Percentiles rank a stretch among this genome's conserved stretches.
phyloP scores from a whole-genome alignment of 176 grass and related monocot species.

The Chloris gayana region DNA sequence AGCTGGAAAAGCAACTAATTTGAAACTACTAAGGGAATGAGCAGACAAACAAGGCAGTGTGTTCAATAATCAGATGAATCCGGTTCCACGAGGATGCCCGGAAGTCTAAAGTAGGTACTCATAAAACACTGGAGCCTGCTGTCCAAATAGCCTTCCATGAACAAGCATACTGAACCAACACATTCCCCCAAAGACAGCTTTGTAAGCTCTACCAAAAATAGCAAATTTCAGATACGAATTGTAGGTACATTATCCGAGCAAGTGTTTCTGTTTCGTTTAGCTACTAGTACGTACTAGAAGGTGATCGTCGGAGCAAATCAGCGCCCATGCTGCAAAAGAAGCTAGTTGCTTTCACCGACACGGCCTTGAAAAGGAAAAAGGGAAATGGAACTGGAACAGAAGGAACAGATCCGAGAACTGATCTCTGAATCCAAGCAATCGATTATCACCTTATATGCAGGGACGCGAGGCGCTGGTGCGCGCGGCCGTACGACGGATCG shows the following conservation, averaged over 20 bases:
- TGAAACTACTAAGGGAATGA: constrained; percentile 5
- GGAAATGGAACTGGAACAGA: neutral
- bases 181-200: constrained; percentile 16
- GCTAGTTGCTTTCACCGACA: constrained; percentile 1
- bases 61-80: constrained; percentile 36
- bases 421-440: constrained; percentile 3
- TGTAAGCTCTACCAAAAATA: constrained; percentile 45
- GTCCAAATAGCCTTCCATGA: constrained; percentile 16
- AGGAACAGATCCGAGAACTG: constrained; percentile 36
- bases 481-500: constrained; percentile 75
- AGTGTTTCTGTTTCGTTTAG: neutral
- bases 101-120: neutral
- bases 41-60: constrained; percentile 25
- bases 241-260: constrained; percentile 22
- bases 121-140: neutral
- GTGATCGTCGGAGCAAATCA: constrained; percentile 25
- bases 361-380: neutral
- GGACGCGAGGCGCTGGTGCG: constrained; percentile 83
- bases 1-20: constrained; percentile 29
- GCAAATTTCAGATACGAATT: constrained; percentile 35
- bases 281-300: neutral
- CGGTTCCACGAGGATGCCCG: constrained; percentile 6
- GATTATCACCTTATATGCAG: constrained; percentile 62
- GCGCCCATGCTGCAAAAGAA: neutral
- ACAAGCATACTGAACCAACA: constrained; percentile 19